Evolutionary conservation across 495 filamentous ascomycete genomes (phyloP).

Genomic region (Podospora didyma): DNA sequence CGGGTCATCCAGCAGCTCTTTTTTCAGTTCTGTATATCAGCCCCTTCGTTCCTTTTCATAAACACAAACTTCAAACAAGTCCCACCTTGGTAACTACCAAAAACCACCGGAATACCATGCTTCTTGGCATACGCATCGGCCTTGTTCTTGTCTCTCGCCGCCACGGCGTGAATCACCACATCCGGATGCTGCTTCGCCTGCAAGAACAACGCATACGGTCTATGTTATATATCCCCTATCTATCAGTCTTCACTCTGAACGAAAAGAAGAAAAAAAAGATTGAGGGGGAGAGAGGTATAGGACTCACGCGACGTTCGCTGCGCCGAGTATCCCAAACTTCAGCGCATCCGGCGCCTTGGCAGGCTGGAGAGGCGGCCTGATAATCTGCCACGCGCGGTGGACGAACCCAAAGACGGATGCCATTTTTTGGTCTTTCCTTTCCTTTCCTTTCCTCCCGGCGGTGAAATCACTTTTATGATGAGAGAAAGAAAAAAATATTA

Average conservation of each 20-base stretch:
- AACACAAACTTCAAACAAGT: not conserved
- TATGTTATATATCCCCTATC: slow-evolving; percentile 27
- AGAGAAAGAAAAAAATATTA: no score
- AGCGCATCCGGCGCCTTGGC: slow-evolving; percentile 36
- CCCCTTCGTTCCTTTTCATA: not conserved
- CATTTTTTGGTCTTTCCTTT: not conserved
- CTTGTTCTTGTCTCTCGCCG: slow-evolving; percentile 50
- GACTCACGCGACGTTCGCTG: slow-evolving; percentile 43
- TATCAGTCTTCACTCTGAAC: not conserved
- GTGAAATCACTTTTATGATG: no score
- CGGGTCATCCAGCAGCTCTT: slow-evolving; percentile 44
- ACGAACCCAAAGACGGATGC: slow-evolving; percentile 21
- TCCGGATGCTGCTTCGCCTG: slow-evolving; percentile 58
- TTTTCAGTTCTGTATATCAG: no score
- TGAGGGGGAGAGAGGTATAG: not conserved
- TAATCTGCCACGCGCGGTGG: slow-evolving; percentile 26
- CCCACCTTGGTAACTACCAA: slow-evolving; percentile 44
- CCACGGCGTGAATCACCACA: slow-evolving; percentile 54
- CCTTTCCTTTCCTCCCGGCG: not conserved
- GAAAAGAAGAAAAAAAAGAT: not conserved
- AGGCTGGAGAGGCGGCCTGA: slow-evolving; percentile 25
- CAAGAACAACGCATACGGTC: slow-evolving; percentile 50
- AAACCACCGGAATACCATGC: slow-evolving; percentile 52
- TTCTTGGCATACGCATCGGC: slow-evolving; percentile 55
- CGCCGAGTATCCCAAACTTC: slow-evolving; percentile 47